Conservation (phyloP, 768 basidiomycete species). For the Podaxis mareebaensis region DNA sequence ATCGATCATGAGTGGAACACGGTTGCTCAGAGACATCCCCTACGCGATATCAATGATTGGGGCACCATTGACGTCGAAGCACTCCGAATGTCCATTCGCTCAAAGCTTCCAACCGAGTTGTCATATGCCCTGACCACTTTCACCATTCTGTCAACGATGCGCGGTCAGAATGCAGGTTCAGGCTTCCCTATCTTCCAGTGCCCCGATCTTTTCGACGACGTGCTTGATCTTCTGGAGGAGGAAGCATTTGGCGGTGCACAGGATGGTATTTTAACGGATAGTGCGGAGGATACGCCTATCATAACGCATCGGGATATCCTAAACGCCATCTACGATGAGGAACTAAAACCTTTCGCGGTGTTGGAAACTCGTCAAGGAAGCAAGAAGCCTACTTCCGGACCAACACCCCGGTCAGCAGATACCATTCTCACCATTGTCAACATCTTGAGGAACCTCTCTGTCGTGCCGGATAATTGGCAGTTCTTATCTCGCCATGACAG, state of each 20-base stretch:
- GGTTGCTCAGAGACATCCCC: constrained; percentile 51
- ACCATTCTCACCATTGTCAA: constrained; percentile 70
- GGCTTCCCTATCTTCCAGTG: constrained; percentile 80
- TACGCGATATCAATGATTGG: constrained; percentile 82
- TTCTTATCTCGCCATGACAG: constrained; percentile 67
- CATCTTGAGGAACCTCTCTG: constrained; percentile 86
- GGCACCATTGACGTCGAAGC: constrained; percentile 88
- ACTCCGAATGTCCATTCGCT: constrained; percentile 91
- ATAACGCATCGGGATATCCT: constrained; percentile 69
- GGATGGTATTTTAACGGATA: constrained; percentile 28
- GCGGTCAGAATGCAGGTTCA: constrained; percentile 56
- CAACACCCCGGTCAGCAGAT: constrained; percentile 67
- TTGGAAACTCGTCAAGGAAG: constrained; percentile 49
- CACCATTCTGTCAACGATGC: constrained; percentile 78
- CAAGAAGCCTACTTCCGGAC: constrained; percentile 52
- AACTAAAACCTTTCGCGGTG: constrained; percentile 59
- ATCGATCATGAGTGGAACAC: constrained; percentile 63
- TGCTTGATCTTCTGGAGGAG: constrained; percentile 86
- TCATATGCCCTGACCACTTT: constrained; percentile 90
- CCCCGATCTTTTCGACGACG: constrained; percentile 80
- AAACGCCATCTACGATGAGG: constrained; percentile 56
- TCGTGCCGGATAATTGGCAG: constrained; percentile 66
- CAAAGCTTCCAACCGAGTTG: constrained; percentile 78
- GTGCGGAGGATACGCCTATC: constrained; percentile 33
- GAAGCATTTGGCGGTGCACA: constrained; percentile 63